Conservation (phyloP, 2,329 filamentous ascomycete genomes). For the Fusarium sambucinum region DNA sequence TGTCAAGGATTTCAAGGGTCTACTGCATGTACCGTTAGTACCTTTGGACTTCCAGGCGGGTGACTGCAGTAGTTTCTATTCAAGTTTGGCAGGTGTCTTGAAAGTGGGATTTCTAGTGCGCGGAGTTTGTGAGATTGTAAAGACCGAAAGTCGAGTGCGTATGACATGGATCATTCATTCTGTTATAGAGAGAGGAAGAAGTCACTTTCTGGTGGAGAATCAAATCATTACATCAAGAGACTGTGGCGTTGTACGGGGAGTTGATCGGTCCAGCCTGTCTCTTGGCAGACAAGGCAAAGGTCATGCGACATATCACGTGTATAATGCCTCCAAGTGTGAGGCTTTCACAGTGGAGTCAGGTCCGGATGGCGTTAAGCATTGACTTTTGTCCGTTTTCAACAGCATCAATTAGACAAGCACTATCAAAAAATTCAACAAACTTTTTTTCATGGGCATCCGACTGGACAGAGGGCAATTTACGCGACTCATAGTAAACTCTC, state of each 20-base stretch:
- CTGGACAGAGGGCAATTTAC: constrained; percentile 9
- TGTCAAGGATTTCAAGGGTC: neutral
- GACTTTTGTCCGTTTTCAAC: constrained; percentile 6
- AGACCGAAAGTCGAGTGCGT: constrained; percentile 28
- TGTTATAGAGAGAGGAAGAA: neutral
- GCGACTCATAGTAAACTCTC: constrained; percentile 23
- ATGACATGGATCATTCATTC: neutral
- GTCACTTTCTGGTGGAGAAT: neutral
- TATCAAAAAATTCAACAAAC: constrained; percentile 10
- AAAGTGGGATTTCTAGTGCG: constrained; percentile 6
- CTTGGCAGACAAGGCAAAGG: neutral
- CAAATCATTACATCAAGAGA: constrained; percentile 1
- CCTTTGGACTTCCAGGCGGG: constrained; percentile 14
- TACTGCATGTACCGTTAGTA: neutral
- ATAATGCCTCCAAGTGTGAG: neutral
- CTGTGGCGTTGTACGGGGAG: constrained; percentile 17
- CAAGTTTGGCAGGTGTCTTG: constrained; percentile 2
- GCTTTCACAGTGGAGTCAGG: neutral
- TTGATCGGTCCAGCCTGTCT: constrained; percentile 17
- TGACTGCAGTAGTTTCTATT: constrained; percentile 17
- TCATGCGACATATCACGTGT: constrained; percentile 8
- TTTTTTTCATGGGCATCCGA: constrained; percentile 1
- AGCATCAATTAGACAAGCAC: constrained; percentile 17
- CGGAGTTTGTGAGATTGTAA: constrained; percentile 39
- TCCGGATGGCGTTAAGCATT: constrained; percentile 19